These are phyloP conservation scores for Neolentinus lepideus DNA, from an alignment of 1,284 basidiomycete species.

Conservation along the genomic window DNA sequence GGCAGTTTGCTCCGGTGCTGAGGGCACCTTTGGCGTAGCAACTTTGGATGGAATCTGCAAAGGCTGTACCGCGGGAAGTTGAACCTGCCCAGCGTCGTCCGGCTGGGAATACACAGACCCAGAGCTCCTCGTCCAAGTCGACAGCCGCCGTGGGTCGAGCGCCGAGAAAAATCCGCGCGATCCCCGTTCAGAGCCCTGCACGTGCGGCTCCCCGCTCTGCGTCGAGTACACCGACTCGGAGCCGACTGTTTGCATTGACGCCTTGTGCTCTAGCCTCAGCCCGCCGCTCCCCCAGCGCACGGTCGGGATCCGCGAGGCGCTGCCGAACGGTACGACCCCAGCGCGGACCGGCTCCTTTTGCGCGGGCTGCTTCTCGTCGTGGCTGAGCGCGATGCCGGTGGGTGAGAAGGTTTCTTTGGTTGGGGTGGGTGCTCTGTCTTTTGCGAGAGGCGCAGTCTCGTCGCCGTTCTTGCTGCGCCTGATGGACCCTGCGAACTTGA, in stretches of 20 bases:
- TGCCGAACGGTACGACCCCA: constrained; percentile 2
- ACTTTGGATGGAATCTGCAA: neutral
- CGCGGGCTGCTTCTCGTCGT: neutral
- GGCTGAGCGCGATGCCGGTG: neutral
- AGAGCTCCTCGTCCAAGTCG: constrained; percentile 16
- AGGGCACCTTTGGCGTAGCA: too few species aligned
- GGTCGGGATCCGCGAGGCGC: neutral
- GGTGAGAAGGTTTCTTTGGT: neutral
- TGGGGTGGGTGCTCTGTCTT: neutral
- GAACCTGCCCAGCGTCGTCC: neutral
- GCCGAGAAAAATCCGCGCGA: constrained; percentile 16
- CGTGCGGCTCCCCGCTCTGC: constrained; percentile 21
- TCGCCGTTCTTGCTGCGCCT: neutral
- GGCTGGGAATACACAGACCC: constrained; percentile 19
- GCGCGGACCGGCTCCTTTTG: neutral
- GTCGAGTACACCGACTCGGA: constrained; percentile 25
- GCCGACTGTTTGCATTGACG: constrained; percentile 18
- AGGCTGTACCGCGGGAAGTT: neutral
- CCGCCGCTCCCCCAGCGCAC: neutral
- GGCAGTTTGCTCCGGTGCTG: too few species aligned
- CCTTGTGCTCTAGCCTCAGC: constrained; percentile 14
- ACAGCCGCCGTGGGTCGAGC: constrained; percentile 12
- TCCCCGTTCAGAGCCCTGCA: constrained; percentile 12
- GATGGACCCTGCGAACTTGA: constrained; percentile 15
- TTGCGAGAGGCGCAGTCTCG: neutral